A percentile compares a stretch with the other conserved stretches of the same genome.
Conservation (phyloP, 805 yeast genomes). For the Ogataea populi-albae region DNA sequence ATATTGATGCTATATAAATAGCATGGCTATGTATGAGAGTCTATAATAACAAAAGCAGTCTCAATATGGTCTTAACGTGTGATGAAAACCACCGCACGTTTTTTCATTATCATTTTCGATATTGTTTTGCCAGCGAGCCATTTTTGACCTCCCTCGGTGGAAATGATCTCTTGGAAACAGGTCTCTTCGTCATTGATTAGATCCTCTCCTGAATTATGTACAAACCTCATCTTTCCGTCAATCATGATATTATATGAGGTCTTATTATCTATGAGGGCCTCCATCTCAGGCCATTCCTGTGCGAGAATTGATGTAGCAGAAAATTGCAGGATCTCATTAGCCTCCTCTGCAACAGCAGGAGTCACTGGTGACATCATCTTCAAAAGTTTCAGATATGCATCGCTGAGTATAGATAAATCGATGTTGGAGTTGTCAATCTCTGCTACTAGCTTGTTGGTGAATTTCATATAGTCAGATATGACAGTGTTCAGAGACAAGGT, state of each 20-base stretch:
- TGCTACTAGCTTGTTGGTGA: conserved; percentile 50
- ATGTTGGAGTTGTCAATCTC: conserved; percentile 39
- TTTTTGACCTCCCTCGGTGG: conserved; percentile 37
- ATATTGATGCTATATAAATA: too few species aligned
- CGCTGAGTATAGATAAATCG: conserved; percentile 40
- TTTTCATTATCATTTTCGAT: conserved; percentile 54
- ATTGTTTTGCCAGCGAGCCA: conserved; percentile 42
- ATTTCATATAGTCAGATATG: conserved; percentile 86
- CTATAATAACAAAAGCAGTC: conserved; percentile 3
- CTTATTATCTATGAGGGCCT: conserved; percentile 36
- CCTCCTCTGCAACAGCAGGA: conserved; percentile 81
- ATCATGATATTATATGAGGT: conserved; percentile 58
- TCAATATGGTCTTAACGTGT: too few species aligned
- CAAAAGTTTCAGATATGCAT: conserved; percentile 52
- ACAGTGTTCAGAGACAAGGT: conserved; percentile 75
- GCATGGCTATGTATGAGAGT: neutral
- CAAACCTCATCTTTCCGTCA: conserved; percentile 67
- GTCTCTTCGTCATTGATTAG: conserved; percentile 36
- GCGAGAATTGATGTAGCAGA: conserved; percentile 43
- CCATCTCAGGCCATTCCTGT: conserved; percentile 63
- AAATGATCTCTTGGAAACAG: conserved; percentile 36
- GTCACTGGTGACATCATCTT: conserved; percentile 74
- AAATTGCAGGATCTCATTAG: conserved; percentile 53
- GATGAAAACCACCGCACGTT: conserved; percentile 26
- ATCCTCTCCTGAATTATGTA: conserved; percentile 31